A percentile compares a stretch with the other conserved stretches of the same genome.
Evolutionary conservation across 805 yeast species (phyloP).

Genomic region (Lipomyces sp.): DNA sequence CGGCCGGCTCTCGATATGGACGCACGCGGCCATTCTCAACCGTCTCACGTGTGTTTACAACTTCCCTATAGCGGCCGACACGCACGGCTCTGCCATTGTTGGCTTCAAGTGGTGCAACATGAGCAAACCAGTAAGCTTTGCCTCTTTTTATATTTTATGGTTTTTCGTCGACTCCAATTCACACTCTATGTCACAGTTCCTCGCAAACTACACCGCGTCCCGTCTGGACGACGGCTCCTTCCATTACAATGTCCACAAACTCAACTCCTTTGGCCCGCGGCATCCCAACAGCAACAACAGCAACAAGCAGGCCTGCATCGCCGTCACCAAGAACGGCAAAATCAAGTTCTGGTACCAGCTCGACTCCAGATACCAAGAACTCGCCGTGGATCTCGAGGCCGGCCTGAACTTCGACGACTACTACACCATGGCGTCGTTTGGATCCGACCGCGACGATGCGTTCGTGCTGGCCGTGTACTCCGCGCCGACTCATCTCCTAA

Average conservation of each 20-base stretch:
- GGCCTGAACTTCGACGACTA: slow-evolving; percentile 23
- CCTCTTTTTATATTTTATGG: slow-evolving; percentile 40
- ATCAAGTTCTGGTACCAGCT: slow-evolving; percentile 47
- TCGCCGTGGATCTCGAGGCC: slow-evolving; percentile 27
- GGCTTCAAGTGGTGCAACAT: slow-evolving; percentile 70
- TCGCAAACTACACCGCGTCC: slow-evolving; percentile 23
- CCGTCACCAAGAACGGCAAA: slow-evolving; percentile 60
- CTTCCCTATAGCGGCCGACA: slow-evolving; percentile 24
- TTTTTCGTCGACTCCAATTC: slow-evolving; percentile 29
- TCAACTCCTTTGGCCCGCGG: slow-evolving; percentile 56
- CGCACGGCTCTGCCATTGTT: slow-evolving; percentile 37
- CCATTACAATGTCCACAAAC: slow-evolving; percentile 58
- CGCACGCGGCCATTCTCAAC: slow-evolving; percentile 31
- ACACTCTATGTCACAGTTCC: slow-evolving; percentile 1
- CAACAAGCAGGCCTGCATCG: slow-evolving; percentile 68
- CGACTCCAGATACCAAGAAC: slow-evolving; percentile 27
- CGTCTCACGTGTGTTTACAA: slow-evolving; percentile 32
- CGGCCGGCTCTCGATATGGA: slow-evolving; percentile 61
- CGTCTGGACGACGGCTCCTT: slow-evolving; percentile 36
- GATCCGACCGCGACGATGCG: slow-evolving; percentile 30
- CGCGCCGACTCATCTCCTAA: slow-evolving; percentile 20
- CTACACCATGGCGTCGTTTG: slow-evolving; percentile 28
- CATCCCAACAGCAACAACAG: slow-evolving; percentile 62
- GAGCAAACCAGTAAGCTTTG: slow-evolving; percentile 56
- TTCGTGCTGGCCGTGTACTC: slow-evolving; percentile 36